Evolutionary conservation across 768 basidiomycete genomes (phyloP).

Genomic region (Termitomyces bulborhizus): DNA sequence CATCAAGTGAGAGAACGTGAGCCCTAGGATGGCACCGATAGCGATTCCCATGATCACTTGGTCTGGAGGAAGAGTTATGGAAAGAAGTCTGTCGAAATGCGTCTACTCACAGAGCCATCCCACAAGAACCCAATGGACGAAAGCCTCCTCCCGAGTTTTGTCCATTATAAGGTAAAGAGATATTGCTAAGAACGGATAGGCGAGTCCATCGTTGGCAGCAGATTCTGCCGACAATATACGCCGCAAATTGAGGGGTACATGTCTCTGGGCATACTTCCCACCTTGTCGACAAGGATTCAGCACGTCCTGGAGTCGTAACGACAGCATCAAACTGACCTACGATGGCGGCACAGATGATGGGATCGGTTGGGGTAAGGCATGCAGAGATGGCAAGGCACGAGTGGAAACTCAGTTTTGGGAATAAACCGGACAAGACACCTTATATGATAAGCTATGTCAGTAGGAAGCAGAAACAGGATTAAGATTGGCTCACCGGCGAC

Average conservation of each 20-base stretch:
- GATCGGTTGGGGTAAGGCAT: constrained; percentile 91
- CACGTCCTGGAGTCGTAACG: not conserved
- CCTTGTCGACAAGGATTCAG: constrained; percentile 29
- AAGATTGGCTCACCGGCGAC: constrained; percentile 45
- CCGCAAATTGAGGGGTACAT: constrained; percentile 73
- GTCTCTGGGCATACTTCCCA: constrained; percentile 60
- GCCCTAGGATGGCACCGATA: constrained; percentile 58
- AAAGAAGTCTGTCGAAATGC: not conserved
- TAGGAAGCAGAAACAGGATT: not conserved
- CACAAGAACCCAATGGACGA: constrained; percentile 82
- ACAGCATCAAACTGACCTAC: constrained; percentile 39
- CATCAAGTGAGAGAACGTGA: constrained; percentile 69
- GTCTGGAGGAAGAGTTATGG: constrained; percentile 35
- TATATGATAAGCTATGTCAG: no score
- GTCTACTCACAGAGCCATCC: constrained; percentile 66
- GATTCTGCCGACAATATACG: constrained; percentile 84
- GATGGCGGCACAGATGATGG: constrained; percentile 83
- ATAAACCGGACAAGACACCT: constrained; percentile 65
- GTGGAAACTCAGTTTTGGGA: constrained; percentile 65
- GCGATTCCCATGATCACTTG: constrained; percentile 72
- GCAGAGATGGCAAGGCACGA: constrained; percentile 84
- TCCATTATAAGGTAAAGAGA: constrained; percentile 84
- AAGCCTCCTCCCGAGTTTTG: constrained; percentile 48
- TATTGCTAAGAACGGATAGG: constrained; percentile 87
- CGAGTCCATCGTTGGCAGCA: constrained; percentile 93